Evolutionary conservation across 164 flowering plant species (phyloP).

Genomic region (Kingdonia uniflora): DNA sequence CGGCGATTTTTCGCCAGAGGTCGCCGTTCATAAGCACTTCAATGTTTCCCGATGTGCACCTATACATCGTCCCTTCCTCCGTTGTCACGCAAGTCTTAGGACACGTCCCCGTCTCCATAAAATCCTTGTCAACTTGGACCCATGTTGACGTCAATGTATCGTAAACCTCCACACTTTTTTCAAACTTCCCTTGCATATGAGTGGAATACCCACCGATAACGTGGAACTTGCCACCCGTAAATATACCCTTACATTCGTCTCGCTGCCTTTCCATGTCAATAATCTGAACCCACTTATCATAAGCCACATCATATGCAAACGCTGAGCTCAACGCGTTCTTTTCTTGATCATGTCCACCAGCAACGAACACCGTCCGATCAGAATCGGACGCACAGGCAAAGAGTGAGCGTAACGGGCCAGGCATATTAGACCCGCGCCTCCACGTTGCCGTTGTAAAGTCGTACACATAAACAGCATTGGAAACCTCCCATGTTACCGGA

Average conservation of each 20-base stretch:
- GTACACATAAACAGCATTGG: conserved; percentile 29
- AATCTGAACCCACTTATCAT: conserved; percentile 38
- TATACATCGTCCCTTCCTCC: conserved; percentile 17
- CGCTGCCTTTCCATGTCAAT: conserved; percentile 61
- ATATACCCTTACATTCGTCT: conserved; percentile 53
- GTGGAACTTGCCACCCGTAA: conserved; percentile 45
- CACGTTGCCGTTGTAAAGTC: conserved; percentile 38
- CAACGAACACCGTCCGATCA: conserved; percentile 41
- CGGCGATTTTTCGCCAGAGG: conserved; percentile 31
- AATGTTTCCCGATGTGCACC: conserved; percentile 8
- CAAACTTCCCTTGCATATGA: conserved; percentile 50
- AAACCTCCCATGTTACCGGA: conserved; percentile 36
- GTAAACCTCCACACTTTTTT: conserved; percentile 30
- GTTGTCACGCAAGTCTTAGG: conserved; percentile 26
- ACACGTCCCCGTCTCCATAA: conserved; percentile 17
- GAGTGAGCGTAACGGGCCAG: conserved; percentile 38
- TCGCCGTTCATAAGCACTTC: neutral
- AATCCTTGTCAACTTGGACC: conserved; percentile 15
- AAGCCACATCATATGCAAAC: conserved; percentile 44
- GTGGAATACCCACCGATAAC: conserved; percentile 65
- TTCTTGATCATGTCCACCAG: conserved; percentile 64
- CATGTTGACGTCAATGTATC: conserved; percentile 28
- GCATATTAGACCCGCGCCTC: conserved; percentile 52
- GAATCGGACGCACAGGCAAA: conserved; percentile 54
- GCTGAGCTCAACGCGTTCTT: conserved; percentile 60